Conservation (phyloP, 2,329 filamentous ascomycete species). For the Trichoderma breve region DNA sequence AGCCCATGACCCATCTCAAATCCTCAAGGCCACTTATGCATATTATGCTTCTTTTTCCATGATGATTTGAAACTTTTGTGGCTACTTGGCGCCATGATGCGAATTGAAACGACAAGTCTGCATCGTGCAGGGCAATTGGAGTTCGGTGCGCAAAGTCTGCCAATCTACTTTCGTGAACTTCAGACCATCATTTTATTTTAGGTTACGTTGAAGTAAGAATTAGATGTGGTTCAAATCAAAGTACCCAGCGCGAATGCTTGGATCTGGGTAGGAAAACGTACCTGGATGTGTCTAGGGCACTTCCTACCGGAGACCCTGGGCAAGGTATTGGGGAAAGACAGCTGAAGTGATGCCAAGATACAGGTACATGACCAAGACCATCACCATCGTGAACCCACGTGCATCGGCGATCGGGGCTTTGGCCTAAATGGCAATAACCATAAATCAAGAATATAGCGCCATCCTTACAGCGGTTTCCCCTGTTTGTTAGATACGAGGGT, state of each 20-base stretch:
- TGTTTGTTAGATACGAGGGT: background rate
- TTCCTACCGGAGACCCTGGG: background rate
- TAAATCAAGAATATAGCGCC: background rate
- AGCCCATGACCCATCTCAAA: background rate
- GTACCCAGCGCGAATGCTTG: too few species aligned
- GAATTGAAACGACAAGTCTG: background rate
- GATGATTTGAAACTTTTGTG: background rate
- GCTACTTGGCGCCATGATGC: fast-evolving
- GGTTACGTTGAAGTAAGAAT: too few species aligned
- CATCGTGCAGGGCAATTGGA: background rate
- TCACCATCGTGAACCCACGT: background rate
- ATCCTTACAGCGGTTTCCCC: background rate
- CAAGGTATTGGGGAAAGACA: background rate
- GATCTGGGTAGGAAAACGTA: too few species aligned
- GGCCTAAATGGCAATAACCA: background rate
- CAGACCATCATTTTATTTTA: background rate
- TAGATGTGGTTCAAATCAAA: too few species aligned
- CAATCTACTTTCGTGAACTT: background rate
- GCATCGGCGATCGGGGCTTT: too few species aligned
- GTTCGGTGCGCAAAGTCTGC: background rate
- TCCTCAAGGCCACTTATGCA: background rate
- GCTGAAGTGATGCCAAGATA: background rate
- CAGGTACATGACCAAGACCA: background rate
- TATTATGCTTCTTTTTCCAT: background rate
- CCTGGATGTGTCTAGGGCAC: too few species aligned